Evolutionary conservation across 306 rosid genomes (phyloP).

Genomic region (Albizia julibrissin): DNA sequence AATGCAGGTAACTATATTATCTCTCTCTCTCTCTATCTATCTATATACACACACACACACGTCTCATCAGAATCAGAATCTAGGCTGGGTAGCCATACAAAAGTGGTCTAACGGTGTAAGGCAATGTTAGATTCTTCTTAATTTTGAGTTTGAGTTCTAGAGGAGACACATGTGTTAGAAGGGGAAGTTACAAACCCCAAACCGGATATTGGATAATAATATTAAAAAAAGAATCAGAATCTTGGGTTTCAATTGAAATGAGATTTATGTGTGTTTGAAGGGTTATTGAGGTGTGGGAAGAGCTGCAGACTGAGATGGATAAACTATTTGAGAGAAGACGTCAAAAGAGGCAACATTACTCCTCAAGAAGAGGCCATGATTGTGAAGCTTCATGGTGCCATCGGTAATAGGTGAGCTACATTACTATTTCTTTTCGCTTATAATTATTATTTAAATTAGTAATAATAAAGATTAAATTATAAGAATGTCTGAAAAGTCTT

Average conservation of each 20-base stretch:
- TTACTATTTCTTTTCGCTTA: background rate
- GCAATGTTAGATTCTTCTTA: no score
- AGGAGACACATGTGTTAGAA: no score
- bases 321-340: constrained; percentile 73
- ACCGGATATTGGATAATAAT: no score
- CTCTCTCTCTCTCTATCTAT: no score
- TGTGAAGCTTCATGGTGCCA: constrained; percentile 66
- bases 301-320: constrained; percentile 96
- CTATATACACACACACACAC: no score
- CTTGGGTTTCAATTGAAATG: background rate
- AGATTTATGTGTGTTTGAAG: background rate
- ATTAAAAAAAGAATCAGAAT: no score
- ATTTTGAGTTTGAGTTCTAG: no score
- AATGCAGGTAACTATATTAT: constrained; percentile 50
- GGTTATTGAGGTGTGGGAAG: constrained; percentile 71
- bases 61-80: no score
- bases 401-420: constrained; percentile 71
- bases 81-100: accelerated
- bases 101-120: no score
- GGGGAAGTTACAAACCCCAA: accelerated
- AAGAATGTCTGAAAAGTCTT: background rate
- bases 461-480: no score
- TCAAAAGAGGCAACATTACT: constrained; percentile 90
- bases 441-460: no score
- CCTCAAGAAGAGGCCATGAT: constrained; percentile 78